A percentile compares a stretch with the other conserved stretches of the same genome.
Evolutionary conservation across 2,329 filamentous ascomycete species (phyloP).

Genomic region (Ophiostoma himal-ulmi): DNA sequence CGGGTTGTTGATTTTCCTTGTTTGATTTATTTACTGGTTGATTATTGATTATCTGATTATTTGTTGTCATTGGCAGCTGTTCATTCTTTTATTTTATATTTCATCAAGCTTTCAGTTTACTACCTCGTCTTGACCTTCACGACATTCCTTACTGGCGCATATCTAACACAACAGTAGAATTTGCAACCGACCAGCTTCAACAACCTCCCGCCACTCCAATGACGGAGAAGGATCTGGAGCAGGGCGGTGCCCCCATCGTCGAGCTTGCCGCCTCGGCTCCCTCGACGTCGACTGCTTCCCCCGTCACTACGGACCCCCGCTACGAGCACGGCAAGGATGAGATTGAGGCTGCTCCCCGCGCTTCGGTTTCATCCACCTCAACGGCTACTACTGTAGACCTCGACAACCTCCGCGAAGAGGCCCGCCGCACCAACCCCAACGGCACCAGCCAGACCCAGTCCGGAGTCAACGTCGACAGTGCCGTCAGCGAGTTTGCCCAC

Average conservation of each 20-base stretch:
- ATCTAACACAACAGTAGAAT: not conserved
- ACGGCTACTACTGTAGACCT: slow-evolving; percentile 30
- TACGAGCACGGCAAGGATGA: slow-evolving; percentile 25
- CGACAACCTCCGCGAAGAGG: slow-evolving; percentile 39
- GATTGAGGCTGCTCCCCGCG: slow-evolving; percentile 23
- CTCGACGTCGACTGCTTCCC: slow-evolving; percentile 6
- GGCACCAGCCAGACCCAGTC: slow-evolving; percentile 39
- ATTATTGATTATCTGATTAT: not conserved
- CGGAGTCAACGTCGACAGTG: slow-evolving; percentile 60
- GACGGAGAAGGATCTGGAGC: slow-evolving; percentile 27
- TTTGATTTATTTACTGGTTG: not conserved
- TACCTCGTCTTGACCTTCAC: not conserved
- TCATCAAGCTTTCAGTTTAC: not conserved
- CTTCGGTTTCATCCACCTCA: slow-evolving; percentile 25
- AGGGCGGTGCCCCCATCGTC: slow-evolving; percentile 15
- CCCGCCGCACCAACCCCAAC: slow-evolving; percentile 43
- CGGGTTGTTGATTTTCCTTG: not conserved
- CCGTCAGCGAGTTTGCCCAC: slow-evolving; percentile 64
- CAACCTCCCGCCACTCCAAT: slow-evolving; percentile 17
- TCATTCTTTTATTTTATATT: not conserved
- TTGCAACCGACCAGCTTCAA: not conserved
- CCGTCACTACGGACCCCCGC: slow-evolving; percentile 8
- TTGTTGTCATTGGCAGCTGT: not conserved
- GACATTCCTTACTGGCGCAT: not conserved
- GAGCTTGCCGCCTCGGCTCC: slow-evolving; percentile 5